phyloP scores from a whole-genome alignment of 768 basidiomycete genomes.

The Xanthoconium stramineum region DNA sequence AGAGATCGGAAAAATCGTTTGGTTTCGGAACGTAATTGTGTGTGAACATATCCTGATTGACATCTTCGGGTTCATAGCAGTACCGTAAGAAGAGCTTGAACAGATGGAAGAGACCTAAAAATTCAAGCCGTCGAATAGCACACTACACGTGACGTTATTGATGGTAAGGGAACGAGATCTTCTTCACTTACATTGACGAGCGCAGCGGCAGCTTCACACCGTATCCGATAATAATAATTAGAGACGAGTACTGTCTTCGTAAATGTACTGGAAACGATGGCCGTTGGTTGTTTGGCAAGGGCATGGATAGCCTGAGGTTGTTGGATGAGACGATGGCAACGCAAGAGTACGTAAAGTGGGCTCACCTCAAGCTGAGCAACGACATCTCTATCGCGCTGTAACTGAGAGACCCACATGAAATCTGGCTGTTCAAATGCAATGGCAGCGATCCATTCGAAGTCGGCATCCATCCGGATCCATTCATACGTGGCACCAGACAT shows the following conservation, averaged over 20 bases:
- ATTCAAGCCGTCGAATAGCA: slow-evolving; percentile 77
- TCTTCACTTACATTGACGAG: slow-evolving; percentile 65
- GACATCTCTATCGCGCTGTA: slow-evolving; percentile 94
- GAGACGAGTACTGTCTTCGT: slow-evolving; percentile 92
- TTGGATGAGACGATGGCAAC: slow-evolving; percentile 9
- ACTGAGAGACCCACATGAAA: slow-evolving; percentile 97
- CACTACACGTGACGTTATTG: slow-evolving; percentile 49
- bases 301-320: slow-evolving; percentile 87
- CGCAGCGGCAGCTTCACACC: slow-evolving; percentile 89
- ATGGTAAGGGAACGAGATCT: slow-evolving; percentile 1
- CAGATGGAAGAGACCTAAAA: slow-evolving; percentile 90
- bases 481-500: slow-evolving; percentile 98
- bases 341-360: background rate
- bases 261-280: slow-evolving; percentile 85
- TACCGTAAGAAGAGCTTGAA: slow-evolving; percentile 92
- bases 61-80: slow-evolving; percentile 85
- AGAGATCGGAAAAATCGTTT: slow-evolving; percentile 88
- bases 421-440: slow-evolving; percentile 93
- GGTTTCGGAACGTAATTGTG: slow-evolving; percentile 93
- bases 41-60: slow-evolving; percentile 76
- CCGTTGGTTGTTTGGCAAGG: slow-evolving; percentile 73
- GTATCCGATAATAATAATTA: slow-evolving; percentile 94
- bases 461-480: slow-evolving; percentile 98
- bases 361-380: slow-evolving; percentile 94
- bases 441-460: slow-evolving; percentile 97